Percentiles rank a stretch among this genome's conserved stretches.
Evolutionary conservation across 805 yeast genomes (phyloP).

Genomic region (Metschnikowia anglica): DNA sequence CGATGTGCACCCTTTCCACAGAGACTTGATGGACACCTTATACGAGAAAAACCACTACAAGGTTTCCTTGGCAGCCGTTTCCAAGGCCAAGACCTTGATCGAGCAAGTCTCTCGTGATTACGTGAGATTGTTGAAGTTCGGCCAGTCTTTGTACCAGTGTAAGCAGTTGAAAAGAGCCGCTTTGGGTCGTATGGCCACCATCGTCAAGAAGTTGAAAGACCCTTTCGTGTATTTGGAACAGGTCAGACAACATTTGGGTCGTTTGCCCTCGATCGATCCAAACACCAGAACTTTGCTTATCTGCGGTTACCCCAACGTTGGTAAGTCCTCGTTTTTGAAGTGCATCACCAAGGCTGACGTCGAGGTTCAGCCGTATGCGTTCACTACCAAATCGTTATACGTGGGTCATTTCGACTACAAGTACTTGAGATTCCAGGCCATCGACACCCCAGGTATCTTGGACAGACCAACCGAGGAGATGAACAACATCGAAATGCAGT

Average conservation of each 20-base stretch:
- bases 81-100: conserved; percentile 88
- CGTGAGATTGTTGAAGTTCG: conserved; percentile 88
- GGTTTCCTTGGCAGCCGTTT: conserved; percentile 91
- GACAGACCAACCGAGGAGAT: conserved; percentile 99
- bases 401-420: conserved; percentile 99
- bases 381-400: conserved; percentile 94
- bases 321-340: conserved; percentile 92
- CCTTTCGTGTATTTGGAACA: conserved; percentile 92
- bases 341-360: conserved; percentile 97
- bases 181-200: conserved; percentile 99
- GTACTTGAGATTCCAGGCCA: conserved; percentile 96
- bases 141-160: conserved; percentile 97
- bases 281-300: conserved; percentile 95
- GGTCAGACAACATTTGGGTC: conserved; percentile 98
- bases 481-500: conserved; percentile 99
- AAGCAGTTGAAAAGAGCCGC: conserved; percentile 98
- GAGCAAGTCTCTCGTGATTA: conserved; percentile 97
- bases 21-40: conserved; percentile 96
- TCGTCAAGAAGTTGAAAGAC: conserved; percentile 91
- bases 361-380: conserved; percentile 98
- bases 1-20: conserved; percentile 97
- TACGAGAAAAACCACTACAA: conserved; percentile 98
- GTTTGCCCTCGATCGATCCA: conserved; percentile 97
- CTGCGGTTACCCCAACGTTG: conserved; percentile 99
- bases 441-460: conserved; percentile 98